A percentile compares a stretch with the other conserved stretches of the same genome.
Evolutionary conservation across 768 basidiomycete species (phyloP).

Genomic region (Inosperma sp.): DNA sequence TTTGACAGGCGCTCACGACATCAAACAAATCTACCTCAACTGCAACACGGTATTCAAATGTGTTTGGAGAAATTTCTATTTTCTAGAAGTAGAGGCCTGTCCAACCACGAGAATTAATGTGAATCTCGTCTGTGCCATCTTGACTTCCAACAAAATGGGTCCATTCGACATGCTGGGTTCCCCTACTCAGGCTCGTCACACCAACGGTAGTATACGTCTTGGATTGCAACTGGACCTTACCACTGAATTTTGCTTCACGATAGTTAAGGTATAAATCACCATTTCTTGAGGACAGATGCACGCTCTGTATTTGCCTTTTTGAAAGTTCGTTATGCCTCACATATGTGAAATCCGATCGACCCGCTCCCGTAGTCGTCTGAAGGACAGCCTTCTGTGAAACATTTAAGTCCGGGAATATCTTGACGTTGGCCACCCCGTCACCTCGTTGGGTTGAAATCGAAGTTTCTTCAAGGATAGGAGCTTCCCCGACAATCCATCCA

Average conservation of each 20-base stretch:
- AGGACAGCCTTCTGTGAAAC: constrained; percentile 35
- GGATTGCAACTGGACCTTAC: constrained; percentile 41
- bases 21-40: too few relatives aligned
- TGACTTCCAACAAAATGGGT: constrained; percentile 41
- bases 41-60: too few relatives aligned
- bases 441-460: constrained; percentile 47
- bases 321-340: constrained; percentile 33
- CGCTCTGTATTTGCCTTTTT: constrained; percentile 45
- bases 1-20: too few relatives aligned
- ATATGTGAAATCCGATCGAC: constrained; percentile 49
- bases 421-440: constrained; percentile 46
- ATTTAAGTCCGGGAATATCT: constrained; percentile 38
- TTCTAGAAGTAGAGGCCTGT: constrained; percentile 46
- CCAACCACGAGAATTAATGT: constrained; percentile 43
- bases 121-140: constrained; percentile 37
- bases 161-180: too few relatives aligned
- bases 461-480: constrained; percentile 39
- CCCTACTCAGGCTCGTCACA: constrained; percentile 15
- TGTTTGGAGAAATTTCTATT: too few relatives aligned
- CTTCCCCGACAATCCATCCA: constrained; percentile 61
- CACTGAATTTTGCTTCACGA: constrained; percentile 45
- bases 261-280: constrained; percentile 53
- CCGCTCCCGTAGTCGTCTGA: constrained; percentile 48
- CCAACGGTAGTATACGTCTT: constrained; percentile 37
- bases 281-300: constrained; percentile 45